These are phyloP conservation scores for Pistacia atlantica DNA, from an alignment of 345 rosid species.

Conservation along the genomic window DNA sequence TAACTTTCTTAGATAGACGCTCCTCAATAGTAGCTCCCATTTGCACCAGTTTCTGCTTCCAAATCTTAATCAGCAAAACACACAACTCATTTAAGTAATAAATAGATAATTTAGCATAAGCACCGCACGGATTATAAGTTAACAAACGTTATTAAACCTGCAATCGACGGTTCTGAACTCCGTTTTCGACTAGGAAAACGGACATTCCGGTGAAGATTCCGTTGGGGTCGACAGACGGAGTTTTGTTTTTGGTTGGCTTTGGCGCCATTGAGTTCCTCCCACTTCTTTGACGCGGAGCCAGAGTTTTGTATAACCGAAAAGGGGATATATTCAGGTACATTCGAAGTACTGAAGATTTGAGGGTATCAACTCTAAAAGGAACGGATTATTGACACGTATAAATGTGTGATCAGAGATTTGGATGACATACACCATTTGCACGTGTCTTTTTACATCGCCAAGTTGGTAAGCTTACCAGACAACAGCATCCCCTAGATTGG, in stretches of 20 bases:
- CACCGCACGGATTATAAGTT: not conserved
- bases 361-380: not conserved
- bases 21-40: conserved; percentile 73
- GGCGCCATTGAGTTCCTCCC: conserved; percentile 63
- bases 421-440: too few relatives aligned
- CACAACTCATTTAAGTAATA: not conserved
- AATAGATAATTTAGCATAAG: not conserved
- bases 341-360: not conserved
- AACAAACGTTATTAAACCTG: conserved; percentile 49
- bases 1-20: conserved; percentile 54
- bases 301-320: not conserved
- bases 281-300: conserved; percentile 2
- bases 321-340: not conserved
- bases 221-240: conserved; percentile 50
- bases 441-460: too few relatives aligned
- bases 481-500: too few relatives aligned
- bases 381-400: conserved; percentile 11
- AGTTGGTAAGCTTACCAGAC: too few relatives aligned
- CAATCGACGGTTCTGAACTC: conserved; percentile 79
- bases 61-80: conserved; percentile 48
- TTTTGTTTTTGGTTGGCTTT: conserved; percentile 47
- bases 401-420: too few relatives aligned
- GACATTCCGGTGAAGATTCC: conserved; percentile 81
- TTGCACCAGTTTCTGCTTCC: conserved; percentile 88
- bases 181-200: conserved; percentile 59